Base-by-base conservation (phyloP, 1,139 yeast genomes). In the Geotrichum candidum region DNA sequence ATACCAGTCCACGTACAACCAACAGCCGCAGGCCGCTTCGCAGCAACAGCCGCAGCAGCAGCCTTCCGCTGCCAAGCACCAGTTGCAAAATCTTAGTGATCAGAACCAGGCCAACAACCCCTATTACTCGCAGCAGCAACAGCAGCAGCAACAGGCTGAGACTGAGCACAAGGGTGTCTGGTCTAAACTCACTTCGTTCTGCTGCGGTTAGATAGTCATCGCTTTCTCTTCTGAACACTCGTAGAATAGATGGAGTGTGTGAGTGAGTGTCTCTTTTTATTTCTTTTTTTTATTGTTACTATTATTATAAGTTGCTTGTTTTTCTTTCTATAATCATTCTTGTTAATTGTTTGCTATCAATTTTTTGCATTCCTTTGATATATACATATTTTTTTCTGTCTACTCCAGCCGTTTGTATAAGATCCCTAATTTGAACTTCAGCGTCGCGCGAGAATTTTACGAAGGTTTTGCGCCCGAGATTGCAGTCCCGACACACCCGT, bases 131-230 rank as follows among this genome's bases (percentile, higher is more conserved):
- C 66, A 61, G 41, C 61, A 62, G 50, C 65, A 63, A 23, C 63
- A 68, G 59, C 66, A 62, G 57, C 67, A 64, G 53, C 69, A 68
- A 61, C 67, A 66, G 56, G 62, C 54, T 55, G 53, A 56, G 41
- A 22, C 25, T 31, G 58, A 58, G 50, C 57, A 66, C 62, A 68
- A 68, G 58, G 75, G 75, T 15, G 68, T 72, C 59, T 73, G 73
- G 71, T 66, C 68, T 35, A 70, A 69, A 62, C 66, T 72, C 53
- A 69, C 71, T 41, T 54, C 57, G 10, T 54, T 54, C 25, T 54
- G 57, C 57, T 54, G 57, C 38, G 57, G 57, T 29, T 54, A 31
- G 31, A 27, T 27, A 45, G 52, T 69, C 72, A 75, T 59, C 73
- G 75, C 55, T 71, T 41, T 41, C 18, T 41, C 46, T n/a, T 6